Evolutionary conservation across 1,139 yeast species (phyloP).

Genomic region (Candida sojae): DNA sequence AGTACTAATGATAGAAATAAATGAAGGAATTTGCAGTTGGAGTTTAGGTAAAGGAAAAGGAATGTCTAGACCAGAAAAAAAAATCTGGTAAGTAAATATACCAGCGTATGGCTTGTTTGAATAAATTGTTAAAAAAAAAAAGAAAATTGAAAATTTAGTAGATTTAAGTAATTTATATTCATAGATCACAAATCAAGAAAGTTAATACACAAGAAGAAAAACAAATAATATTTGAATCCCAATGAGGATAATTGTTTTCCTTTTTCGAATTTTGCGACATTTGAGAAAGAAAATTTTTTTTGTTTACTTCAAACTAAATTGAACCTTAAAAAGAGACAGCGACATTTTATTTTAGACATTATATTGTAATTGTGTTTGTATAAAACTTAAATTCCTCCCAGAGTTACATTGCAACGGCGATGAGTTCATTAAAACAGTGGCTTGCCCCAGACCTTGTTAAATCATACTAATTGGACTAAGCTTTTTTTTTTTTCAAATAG

Average conservation of each 20-base stretch:
- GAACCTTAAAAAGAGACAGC: not conserved
- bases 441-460: too few relatives aligned
- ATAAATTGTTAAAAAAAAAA: too few relatives aligned
- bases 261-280: not conserved
- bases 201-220: not conserved
- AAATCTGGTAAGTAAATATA: too few relatives aligned
- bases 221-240: not conserved
- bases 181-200: not conserved
- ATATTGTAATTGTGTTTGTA: not conserved
- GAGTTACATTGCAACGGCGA: conserved; percentile 1
- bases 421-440: not conserved
- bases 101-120: too few relatives aligned
- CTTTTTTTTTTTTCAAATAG: too few relatives aligned
- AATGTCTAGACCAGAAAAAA: not conserved
- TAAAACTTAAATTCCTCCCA: not conserved
- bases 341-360: not conserved
- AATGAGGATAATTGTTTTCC: not conserved
- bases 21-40: not conserved
- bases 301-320: not conserved
- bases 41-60: not conserved
- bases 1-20: not conserved
- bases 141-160: too few relatives aligned
- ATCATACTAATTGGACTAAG: too few relatives aligned
- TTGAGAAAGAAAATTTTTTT: not conserved
- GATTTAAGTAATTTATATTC: too few relatives aligned